phyloP scores from a whole-genome alignment of 108 stramenopile genomes.

The Discostella stelligeroides region DNA sequence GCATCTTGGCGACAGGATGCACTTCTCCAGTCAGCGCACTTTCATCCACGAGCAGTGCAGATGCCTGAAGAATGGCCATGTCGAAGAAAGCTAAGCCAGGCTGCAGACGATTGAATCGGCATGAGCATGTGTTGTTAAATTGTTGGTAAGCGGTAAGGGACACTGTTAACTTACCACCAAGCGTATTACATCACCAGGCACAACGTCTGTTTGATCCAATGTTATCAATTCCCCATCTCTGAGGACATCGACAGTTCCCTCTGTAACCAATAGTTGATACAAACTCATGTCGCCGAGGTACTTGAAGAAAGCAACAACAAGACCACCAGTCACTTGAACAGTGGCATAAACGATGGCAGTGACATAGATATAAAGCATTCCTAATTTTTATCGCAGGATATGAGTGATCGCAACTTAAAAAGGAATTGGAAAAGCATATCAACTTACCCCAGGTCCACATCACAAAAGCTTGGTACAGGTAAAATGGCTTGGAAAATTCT shows the following conservation, averaged over 20 bases:
- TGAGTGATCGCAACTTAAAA: background rate
- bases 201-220: constrained; percentile 52
- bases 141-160: no score
- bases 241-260: constrained; percentile 53
- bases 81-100: constrained; percentile 58
- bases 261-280: constrained; percentile 47
- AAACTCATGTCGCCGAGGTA: constrained; percentile 50
- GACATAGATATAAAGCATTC: constrained; percentile 39
- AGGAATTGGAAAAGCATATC: no score
- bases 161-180: background rate
- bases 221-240: constrained; percentile 48
- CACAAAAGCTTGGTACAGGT: constrained; percentile 69
- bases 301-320: constrained; percentile 52
- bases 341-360: constrained; percentile 46
- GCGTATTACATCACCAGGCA: constrained; percentile 62
- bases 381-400: no score
- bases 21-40: constrained; percentile 70
- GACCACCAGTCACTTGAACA: constrained; percentile 50
- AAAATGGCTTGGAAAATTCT: constrained; percentile 66
- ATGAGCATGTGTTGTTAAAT: no score
- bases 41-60: constrained; percentile 56
- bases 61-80: constrained; percentile 52
- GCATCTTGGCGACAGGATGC: constrained; percentile 55
- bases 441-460: constrained; percentile 55
- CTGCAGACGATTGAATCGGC: no score